Conservation (phyloP, 2,329 filamentous ascomycete species). For the Knufia petricola region DNA sequence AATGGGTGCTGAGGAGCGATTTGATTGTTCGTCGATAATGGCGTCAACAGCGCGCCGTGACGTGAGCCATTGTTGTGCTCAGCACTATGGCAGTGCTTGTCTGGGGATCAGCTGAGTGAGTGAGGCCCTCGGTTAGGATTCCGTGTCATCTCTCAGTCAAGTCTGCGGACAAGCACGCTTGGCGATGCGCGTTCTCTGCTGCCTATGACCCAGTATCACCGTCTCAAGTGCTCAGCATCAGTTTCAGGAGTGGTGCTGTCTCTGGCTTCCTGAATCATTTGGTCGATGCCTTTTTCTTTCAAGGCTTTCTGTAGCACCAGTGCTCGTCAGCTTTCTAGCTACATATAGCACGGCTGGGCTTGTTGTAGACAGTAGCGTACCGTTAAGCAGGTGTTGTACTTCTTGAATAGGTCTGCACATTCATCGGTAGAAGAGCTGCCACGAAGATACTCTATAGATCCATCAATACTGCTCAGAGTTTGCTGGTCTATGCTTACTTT, state of each 20-base stretch:
- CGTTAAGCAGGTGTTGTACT: slow-evolving; percentile 77
- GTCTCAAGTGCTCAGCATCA: slow-evolving; percentile 57
- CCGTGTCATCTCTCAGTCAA: neutral
- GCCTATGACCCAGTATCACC: slow-evolving; percentile 11
- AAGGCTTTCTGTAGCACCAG: slow-evolving; percentile 57
- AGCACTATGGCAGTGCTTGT: too few relatives aligned
- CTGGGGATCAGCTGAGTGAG: too few relatives aligned
- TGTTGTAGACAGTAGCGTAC: slow-evolving; percentile 41
- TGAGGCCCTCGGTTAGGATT: neutral
- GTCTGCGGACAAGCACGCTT: too few relatives aligned
- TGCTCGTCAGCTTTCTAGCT: neutral
- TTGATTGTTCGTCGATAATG: slow-evolving; percentile 40
- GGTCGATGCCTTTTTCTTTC: slow-evolving; percentile 83
- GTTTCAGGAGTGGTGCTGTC: slow-evolving; percentile 75
- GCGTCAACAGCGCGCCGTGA: neutral
- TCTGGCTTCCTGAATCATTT: slow-evolving; percentile 80
- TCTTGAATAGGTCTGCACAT: slow-evolving; percentile 73
- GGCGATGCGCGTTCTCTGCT: neutral
- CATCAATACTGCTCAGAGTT: slow-evolving; percentile 1
- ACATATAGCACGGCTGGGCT: neutral
- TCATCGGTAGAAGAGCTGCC: slow-evolving; percentile 77
- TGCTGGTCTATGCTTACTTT: slow-evolving; percentile 54
- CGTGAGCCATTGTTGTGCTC: neutral
- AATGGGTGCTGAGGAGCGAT: slow-evolving; percentile 85
- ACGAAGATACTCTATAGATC: slow-evolving; percentile 69